Conservation (phyloP, 345 rosid species). For the Iberis pinnata region DNA sequence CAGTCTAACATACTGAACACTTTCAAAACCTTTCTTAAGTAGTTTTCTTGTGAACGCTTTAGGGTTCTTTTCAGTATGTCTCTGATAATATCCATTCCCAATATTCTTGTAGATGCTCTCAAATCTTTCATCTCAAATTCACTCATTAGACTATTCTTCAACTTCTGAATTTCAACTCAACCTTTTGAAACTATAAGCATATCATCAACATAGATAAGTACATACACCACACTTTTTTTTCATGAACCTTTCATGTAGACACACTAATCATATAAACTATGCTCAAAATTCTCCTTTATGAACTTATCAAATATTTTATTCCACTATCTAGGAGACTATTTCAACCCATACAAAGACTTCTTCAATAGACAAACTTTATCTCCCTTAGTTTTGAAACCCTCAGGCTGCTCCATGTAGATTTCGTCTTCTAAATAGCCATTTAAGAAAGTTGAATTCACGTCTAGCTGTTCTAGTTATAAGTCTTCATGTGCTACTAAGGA, state of each 20-base stretch:
- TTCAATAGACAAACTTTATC: background rate
- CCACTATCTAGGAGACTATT: background rate
- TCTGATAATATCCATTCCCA: background rate
- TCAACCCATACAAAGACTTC: background rate
- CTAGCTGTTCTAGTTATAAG: background rate
- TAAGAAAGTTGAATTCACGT: background rate
- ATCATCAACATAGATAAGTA: background rate
- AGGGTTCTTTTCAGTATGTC: background rate
- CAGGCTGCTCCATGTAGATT: background rate
- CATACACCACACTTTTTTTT: background rate
- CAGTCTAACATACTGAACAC: background rate
- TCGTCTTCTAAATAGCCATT: background rate
- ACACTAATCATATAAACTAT: background rate
- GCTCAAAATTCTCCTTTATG: background rate
- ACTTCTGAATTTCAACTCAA: background rate
- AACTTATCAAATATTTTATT: background rate
- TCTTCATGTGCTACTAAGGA: background rate
- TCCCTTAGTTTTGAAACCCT: background rate
- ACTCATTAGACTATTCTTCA: background rate
- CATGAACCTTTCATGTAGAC: background rate
- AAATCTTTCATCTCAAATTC: constrained; percentile 2
- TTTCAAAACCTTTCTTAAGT: background rate
- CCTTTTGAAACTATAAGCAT: background rate
- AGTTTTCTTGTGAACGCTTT: background rate
- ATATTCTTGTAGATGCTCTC: background rate